Evolutionary conservation across 2,329 filamentous ascomycete genomes (phyloP).

Genomic region (Fusarium papillatum): DNA sequence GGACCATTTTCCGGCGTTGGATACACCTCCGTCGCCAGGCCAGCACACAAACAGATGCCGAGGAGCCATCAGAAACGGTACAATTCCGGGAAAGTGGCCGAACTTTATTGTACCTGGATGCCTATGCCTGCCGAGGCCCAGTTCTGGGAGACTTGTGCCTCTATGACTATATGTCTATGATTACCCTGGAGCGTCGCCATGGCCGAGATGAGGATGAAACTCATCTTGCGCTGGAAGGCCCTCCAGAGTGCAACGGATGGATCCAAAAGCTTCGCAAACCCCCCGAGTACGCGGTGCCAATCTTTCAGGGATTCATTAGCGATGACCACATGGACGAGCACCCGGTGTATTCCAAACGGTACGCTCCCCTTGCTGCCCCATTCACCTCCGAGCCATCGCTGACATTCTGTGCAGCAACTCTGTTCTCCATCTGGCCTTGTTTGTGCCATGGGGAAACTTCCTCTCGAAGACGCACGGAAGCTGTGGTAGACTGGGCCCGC

Average conservation of each 20-base stretch:
- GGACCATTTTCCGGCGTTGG: conserved; percentile 3
- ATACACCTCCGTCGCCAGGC: background rate
- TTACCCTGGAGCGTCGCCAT: conserved; percentile 7
- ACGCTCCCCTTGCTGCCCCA: background rate
- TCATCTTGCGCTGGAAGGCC: conserved; percentile 2
- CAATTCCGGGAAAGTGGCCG: background rate
- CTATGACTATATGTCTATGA: conserved; percentile 16
- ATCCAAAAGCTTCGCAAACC: conserved; percentile 18
- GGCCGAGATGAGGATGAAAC: conserved; percentile 8
- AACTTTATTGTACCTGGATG: conserved; percentile 1
- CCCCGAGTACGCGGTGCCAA: conserved; percentile 9
- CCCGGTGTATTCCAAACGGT: conserved; percentile 26
- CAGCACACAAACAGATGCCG: background rate
- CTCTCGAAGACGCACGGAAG: conserved; percentile 5
- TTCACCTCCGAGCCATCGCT: background rate
- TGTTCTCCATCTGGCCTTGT: conserved; percentile 21
- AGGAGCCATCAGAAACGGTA: conserved; percentile 7
- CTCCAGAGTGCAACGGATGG: conserved; percentile 7
- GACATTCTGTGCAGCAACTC: conserved; percentile 10
- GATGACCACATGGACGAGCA: conserved; percentile 22
- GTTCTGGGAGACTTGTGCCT: background rate
- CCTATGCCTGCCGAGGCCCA: conserved; percentile 3
- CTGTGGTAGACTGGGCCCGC: too few relatives aligned
- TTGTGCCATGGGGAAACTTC: conserved; percentile 18
- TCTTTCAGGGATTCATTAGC: conserved; percentile 23